Evolutionary conservation across 108 stramenopile species (phyloP).

Genomic region (Mayamaea pseudoterrestris): DNA sequence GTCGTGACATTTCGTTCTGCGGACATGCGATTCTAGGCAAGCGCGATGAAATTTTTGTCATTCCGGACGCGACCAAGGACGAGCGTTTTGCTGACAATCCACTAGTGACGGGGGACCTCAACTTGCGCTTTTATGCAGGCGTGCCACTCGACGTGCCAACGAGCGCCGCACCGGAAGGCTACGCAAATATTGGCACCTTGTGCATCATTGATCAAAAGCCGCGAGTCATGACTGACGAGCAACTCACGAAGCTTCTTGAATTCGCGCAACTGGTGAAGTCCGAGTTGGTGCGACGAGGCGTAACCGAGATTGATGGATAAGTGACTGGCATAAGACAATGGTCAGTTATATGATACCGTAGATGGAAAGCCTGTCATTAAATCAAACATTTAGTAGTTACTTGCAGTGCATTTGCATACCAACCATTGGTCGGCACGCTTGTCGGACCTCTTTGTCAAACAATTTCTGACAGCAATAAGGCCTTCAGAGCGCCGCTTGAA

Average conservation of each 20-base stretch:
- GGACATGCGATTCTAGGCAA: constrained; percentile 36
- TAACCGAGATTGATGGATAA: no score
- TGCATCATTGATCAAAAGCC: constrained; percentile 65
- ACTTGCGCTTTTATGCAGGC: constrained; percentile 75
- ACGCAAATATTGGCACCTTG: constrained; percentile 56
- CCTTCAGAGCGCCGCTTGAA: no score
- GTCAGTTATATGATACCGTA: no score
- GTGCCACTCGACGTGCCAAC: constrained; percentile 37
- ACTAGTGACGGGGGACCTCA: constrained; percentile 45
- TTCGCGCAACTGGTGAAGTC: background rate
- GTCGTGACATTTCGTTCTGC: constrained; percentile 59
- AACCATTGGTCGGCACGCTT: no score
- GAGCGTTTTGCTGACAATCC: constrained; percentile 54
- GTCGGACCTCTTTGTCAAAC: no score
- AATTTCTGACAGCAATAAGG: no score
- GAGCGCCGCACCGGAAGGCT: constrained; percentile 1
- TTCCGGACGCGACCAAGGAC: constrained; percentile 55
- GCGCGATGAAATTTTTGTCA: constrained; percentile 26
- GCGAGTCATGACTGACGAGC: constrained; percentile 2
- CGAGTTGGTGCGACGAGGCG: no score
- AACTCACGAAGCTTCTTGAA: background rate
- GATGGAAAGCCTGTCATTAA: no score
- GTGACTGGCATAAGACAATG: no score
- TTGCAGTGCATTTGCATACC: no score
- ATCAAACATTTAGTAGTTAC: no score